Evolutionary conservation across 345 rosid species (phyloP), one percentile per base, ranked within the genome.

Genomic region (Murraya paniculata): DNA sequence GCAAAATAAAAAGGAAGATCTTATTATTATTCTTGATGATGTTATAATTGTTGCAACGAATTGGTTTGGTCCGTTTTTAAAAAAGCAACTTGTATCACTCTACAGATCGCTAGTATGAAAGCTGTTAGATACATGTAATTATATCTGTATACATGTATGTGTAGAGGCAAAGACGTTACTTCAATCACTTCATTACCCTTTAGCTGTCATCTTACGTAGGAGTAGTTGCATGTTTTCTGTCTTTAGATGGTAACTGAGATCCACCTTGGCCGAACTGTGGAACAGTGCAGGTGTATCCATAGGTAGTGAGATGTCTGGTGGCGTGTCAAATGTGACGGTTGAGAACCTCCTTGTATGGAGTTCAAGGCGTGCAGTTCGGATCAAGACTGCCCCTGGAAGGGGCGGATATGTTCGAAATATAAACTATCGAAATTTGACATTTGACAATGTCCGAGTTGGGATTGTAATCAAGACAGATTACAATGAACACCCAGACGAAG

Each of bases 301-400:
- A 66, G 99, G 98, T 84, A 96, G 99, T 69, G 99, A 96, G 90
- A 96, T 96, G 98, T 96, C 98, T 25, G 99, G 99, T 61, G 99
- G 99, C 30, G 97, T 96, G 68, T 92, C 94, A 33, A 91, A 94
- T 65, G 88, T 96, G 70, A 96, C 93, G 0, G 87, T 96, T 45
- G 95, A 96, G 80, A 96, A 94, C 81, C 50, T 96, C 81, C 87
- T 88, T 14, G 91, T 95, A 0, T 93, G 99, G 99, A 90, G 88
- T 84, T 95, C 99, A 4, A 79, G 99, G 73, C 98, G 98, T 50
- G 99, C 92, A 1, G 95, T 95, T 76, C 88, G 99, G 81, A 95
- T 95, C 79, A 95, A 95, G 86, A 95, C 99, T 18, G 99, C 99
- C 60, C 87, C 94, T 3, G 99, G 99, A 86, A 87, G 97, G 82